Conservation (phyloP, 495 filamentous ascomycete genomes). For the Recurvomyces mirabilis region DNA sequence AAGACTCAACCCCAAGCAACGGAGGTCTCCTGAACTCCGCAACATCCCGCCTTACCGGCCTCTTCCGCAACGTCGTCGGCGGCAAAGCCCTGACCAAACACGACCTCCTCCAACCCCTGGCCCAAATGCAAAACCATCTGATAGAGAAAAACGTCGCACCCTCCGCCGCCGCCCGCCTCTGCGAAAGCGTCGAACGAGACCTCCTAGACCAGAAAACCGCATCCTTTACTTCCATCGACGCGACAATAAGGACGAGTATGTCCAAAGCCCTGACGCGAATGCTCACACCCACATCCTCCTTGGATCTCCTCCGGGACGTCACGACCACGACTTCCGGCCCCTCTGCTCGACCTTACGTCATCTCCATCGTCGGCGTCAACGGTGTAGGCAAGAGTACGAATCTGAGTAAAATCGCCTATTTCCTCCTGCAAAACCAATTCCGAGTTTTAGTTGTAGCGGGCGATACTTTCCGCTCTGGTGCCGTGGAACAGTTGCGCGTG, state of each 20-base stretch:
- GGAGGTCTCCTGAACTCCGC: constrained; percentile 70
- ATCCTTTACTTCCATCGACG: constrained; percentile 78
- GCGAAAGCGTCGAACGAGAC: constrained; percentile 80
- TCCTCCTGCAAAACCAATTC: constrained; percentile 92
- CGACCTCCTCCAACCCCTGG: constrained; percentile 82
- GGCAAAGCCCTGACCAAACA: constrained; percentile 80
- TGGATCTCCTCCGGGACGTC: constrained; percentile 90
- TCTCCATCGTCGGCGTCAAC: constrained; percentile 96
- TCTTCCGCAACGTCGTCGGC: constrained; percentile 89
- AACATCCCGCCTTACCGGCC: constrained; percentile 65
- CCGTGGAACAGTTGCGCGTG: constrained; percentile 91
- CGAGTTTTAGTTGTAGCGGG: constrained; percentile 90
- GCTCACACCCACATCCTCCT: constrained; percentile 84
- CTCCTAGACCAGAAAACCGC: constrained; percentile 84
- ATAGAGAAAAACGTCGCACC: constrained; percentile 92
- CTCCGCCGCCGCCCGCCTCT: constrained; percentile 84
- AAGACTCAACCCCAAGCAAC: neutral
- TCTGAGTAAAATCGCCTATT: constrained; percentile 91
- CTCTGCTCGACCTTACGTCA: constrained; percentile 70
- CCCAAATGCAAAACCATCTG: constrained; percentile 91
- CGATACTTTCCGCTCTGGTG: constrained; percentile 94
- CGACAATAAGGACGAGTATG: constrained; percentile 71
- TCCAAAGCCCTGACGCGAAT: constrained; percentile 86
- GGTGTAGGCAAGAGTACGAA: constrained; percentile 97
- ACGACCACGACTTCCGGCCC: constrained; percentile 59